These are phyloP conservation scores for Phanerodontia chrysosporium DNA, from an alignment of 768 basidiomycete genomes.

Conservation along the genomic window DNA sequence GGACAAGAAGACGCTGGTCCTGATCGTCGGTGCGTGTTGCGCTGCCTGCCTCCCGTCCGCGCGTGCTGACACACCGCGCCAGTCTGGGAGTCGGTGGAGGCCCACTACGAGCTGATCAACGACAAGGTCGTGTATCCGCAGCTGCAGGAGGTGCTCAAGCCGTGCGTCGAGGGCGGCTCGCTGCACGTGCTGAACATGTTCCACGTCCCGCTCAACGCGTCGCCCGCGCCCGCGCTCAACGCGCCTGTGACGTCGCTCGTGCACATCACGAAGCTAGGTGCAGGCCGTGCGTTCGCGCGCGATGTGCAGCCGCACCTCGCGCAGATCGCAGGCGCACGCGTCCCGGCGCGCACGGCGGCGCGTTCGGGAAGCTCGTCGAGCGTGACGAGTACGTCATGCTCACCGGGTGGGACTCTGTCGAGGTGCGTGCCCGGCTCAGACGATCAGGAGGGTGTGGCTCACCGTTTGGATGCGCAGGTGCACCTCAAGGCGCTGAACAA, in stretches of 20 bases:
- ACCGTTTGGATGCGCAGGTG: neutral
- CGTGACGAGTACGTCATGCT: neutral
- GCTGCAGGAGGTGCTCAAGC: neutral
- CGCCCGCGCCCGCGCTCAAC: neutral
- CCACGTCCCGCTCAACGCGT: neutral
- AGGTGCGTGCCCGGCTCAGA: neutral
- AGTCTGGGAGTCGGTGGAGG: conserved; percentile 3
- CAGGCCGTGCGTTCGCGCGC: neutral
- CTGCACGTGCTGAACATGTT: neutral
- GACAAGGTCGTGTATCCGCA: neutral
- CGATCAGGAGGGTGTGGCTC: neutral
- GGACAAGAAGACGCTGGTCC: conserved; percentile 1
- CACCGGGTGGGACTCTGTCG: neutral
- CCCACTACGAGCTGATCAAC: neutral
- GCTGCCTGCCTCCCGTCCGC: no score
- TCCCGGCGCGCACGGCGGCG: neutral
- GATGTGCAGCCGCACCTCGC: neutral
- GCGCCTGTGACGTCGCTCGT: neutral
- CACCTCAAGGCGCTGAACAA: neutral
- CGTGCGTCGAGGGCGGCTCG: neutral
- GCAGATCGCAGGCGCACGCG: neutral
- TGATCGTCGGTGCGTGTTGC: neutral
- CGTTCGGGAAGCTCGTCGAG: neutral
- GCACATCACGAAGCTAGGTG: neutral
- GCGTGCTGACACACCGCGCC: no score